Evolutionary conservation across 139 green algal genomes (phyloP).

Genomic region (Astrephomene gubernaculifera): DNA sequence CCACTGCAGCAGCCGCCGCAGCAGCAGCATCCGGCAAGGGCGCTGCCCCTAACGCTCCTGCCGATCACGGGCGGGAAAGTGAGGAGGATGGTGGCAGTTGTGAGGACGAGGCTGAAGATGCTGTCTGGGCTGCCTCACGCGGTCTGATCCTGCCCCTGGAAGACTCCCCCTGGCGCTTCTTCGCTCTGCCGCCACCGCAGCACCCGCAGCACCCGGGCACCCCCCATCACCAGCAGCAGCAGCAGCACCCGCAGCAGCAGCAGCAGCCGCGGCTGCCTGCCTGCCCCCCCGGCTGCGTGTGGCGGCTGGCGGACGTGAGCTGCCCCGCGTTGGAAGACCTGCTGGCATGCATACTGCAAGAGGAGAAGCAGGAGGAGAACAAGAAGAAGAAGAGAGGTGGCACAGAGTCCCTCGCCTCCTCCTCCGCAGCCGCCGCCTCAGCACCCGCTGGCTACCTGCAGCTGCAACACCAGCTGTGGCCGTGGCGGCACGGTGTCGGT

Average conservation of each 20-base stretch:
- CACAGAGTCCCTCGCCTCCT: too few relatives aligned
- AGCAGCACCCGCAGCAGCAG: not conserved
- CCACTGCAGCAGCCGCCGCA: not conserved
- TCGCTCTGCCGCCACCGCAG: not conserved
- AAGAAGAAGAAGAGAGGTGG: too few relatives aligned
- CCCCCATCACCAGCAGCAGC: not conserved
- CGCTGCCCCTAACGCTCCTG: too few relatives aligned
- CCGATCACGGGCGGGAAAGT: too few relatives aligned
- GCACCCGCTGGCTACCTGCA: too few relatives aligned
- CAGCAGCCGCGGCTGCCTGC: not conserved
- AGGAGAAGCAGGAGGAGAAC: not conserved
- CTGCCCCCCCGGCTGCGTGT: constrained; percentile 1
- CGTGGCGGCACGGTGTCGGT: not conserved
- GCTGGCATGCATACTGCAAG: not conserved
- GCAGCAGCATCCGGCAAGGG: not conserved
- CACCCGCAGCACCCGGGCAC: not conserved
- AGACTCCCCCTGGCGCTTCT: too few relatives aligned
- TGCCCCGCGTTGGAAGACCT: constrained; percentile 14
- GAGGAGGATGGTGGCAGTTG: too few relatives aligned
- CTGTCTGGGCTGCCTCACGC: too few relatives aligned
- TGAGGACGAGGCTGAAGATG: too few relatives aligned
- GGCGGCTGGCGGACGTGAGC: not conserved
- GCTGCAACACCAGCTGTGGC: too few relatives aligned
- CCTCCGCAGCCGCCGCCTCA: too few relatives aligned
- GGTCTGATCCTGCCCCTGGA: too few relatives aligned